phyloP scores from a whole-genome alignment of 805 yeast species.

The Zygoascus bituminiphila region DNA sequence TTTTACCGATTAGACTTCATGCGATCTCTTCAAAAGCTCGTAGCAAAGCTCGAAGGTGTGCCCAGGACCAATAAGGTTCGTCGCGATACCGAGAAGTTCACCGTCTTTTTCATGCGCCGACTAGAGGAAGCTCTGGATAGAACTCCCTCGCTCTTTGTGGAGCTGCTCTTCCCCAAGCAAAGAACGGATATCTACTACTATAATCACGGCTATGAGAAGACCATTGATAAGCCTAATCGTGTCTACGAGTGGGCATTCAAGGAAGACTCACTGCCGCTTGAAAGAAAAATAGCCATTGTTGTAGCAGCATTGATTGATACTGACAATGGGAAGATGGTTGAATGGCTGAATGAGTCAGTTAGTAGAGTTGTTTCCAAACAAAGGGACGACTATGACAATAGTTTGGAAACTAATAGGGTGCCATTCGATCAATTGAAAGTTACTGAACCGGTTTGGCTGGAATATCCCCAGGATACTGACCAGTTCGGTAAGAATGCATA shows the following conservation, averaged over 20 bases:
- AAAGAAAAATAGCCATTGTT: constrained; percentile 43
- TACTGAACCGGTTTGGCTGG: neutral
- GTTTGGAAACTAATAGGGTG: neutral
- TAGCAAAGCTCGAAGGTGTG: constrained; percentile 43
- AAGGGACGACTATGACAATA: neutral
- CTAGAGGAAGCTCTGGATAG: constrained; percentile 40
- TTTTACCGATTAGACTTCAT: constrained; percentile 70
- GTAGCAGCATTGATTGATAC: constrained; percentile 42
- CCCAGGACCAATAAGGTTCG: constrained; percentile 38
- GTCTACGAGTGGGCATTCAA: constrained; percentile 25
- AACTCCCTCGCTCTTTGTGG: constrained; percentile 51
- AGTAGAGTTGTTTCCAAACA: neutral
- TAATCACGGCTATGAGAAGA: constrained; percentile 48
- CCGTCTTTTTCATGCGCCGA: constrained; percentile 55
- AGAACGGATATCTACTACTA: constrained; percentile 44
- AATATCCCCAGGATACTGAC: neutral
- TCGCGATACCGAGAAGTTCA: constrained; percentile 55
- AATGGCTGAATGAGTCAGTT: constrained; percentile 35
- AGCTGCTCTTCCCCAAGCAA: constrained; percentile 56
- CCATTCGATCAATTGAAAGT: neutral
- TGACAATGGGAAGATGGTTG: constrained; percentile 36
- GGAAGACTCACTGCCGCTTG: constrained; percentile 28
- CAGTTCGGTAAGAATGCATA: constrained; percentile 24
- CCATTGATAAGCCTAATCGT: constrained; percentile 11
- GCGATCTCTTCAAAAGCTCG: constrained; percentile 44